phyloP scores from a whole-genome alignment of 192 early-diverging fungal genomes.

The Podila horticola region DNA sequence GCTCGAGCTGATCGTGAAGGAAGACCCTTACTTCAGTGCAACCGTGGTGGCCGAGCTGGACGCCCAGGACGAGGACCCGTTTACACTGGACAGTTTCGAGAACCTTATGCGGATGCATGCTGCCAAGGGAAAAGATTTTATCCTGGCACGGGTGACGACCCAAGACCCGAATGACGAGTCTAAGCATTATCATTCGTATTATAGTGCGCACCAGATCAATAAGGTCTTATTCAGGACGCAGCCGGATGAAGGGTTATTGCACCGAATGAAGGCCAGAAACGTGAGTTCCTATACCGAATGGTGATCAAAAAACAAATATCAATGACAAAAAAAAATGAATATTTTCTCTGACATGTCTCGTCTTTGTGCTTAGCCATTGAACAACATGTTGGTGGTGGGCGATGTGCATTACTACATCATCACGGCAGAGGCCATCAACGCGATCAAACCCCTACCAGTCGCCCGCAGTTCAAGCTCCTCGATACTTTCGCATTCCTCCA shows the following conservation, averaged over 20 bases:
- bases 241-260: conserved; percentile 77
- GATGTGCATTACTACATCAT: conserved; percentile 69
- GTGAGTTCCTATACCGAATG: conserved; percentile 51
- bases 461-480: conserved; percentile 27
- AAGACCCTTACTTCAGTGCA: conserved; percentile 12
- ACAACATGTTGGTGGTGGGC: conserved; percentile 78
- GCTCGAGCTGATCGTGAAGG: conserved; percentile 5
- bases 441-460: conserved; percentile 10
- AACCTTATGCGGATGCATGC: conserved; percentile 65
- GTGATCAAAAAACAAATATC: not conserved
- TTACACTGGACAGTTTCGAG: conserved; percentile 75
- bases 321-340: not conserved
- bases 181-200: conserved; percentile 73
- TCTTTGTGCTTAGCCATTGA: conserved; percentile 63
- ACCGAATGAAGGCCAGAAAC: conserved; percentile 81
- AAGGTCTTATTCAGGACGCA: conserved; percentile 81
- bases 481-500: conserved; percentile 33
- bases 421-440: conserved; percentile 36
- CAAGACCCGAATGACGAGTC: conserved; percentile 65
- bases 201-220: conserved; percentile 80
- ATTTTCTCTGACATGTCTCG: not conserved
- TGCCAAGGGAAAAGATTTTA: conserved; percentile 71
- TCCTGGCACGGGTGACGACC: conserved; percentile 74
- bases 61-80: conserved; percentile 75
- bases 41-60: conserved; percentile 66